These are phyloP conservation scores for Ophiostoma sp. DNA, from an alignment of 2,329 filamentous ascomycete species.

Conservation along the genomic window DNA sequence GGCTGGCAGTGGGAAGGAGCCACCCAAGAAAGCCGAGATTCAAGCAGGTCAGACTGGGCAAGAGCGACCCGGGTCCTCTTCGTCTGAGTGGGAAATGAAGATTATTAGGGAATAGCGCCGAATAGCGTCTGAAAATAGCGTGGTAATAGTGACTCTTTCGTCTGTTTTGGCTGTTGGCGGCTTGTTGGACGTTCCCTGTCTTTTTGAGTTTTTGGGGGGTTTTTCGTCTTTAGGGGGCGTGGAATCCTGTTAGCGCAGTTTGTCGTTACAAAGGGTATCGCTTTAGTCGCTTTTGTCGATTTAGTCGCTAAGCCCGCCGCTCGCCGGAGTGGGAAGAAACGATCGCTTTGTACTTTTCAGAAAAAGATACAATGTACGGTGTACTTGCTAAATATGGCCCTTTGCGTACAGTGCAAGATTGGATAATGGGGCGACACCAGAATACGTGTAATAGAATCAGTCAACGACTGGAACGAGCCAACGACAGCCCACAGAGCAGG, in stretches of 20 bases:
- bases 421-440: not conserved
- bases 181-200: conserved; percentile 1
- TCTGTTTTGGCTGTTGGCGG: not conserved
- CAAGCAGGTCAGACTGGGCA: not conserved
- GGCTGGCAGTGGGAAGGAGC: conserved; percentile 5
- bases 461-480: not conserved
- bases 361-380: not conserved
- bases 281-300: not conserved
- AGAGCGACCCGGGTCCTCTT: conserved; percentile 14
- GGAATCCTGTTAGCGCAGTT: conserved; percentile 5
- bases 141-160: not conserved
- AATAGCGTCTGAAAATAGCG: conserved; percentile 2
- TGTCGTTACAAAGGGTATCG: conserved; percentile 9
- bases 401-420: not conserved
- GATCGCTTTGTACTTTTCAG: not conserved
- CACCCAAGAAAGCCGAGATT: conserved; percentile 1
- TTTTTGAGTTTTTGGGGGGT: not conserved
- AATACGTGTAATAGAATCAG: not conserved
- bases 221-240: conserved; percentile 5
- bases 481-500: not conserved
- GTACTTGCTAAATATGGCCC: not conserved
- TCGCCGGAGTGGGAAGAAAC: conserved; percentile 16
- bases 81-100: not conserved
- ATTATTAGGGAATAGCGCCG: not conserved
- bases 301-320: conserved; percentile 10